Base-by-base conservation (phyloP, 2,329 filamentous ascomycete species). In the Diaporthe nobilis region DNA sequence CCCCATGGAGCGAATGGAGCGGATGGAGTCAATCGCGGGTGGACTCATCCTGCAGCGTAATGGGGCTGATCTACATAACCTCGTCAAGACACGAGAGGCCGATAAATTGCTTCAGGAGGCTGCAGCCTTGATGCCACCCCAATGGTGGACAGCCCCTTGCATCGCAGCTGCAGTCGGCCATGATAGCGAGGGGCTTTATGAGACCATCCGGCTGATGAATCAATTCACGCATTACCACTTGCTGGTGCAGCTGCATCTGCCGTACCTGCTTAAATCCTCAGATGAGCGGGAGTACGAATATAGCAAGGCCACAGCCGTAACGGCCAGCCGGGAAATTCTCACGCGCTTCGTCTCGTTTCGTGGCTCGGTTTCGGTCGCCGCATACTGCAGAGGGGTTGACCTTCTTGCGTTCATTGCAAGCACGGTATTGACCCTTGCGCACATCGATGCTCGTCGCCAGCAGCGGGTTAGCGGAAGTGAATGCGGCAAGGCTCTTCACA, bases 211-310 rank as follows among this genome's bases (percentile, higher is more conserved):
- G 2, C 58, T 87, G 1, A 83, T 85, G 77, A 79, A 83, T 65
- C 87, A 88, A 39, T 81, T 88, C 49, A 79, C 81, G 9, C 84
- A 88, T 72, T 84, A 86, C 73, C 83, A 87, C 63, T 78, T 88
- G 10, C 77, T 88, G 13, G 80, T 82, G 3, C 86, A 85, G 71
- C 81, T 87, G 7, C 87, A 89, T 78, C 78, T 88, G 3, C 87
- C 87, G 1, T 86, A 86, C 75, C 82, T 89, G 77, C 80, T 88
- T 5, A 80, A 80, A 1, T 76, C 82, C 9, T 79, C 81, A 4
- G 71, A 74, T 7, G 81, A 82, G 22, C 70, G 72, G 9, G 80
- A 77, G 13, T 83, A 83, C 63, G 82, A 84, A 20, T 85, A 85
- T 78, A 86, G 82, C 80, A 85, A 82, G 57, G 82, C 85, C 31